Percentiles rank a stretch among this genome's conserved stretches.
Conservation (phyloP, 768 basidiomycete species). For the Collybia sp. region DNA sequence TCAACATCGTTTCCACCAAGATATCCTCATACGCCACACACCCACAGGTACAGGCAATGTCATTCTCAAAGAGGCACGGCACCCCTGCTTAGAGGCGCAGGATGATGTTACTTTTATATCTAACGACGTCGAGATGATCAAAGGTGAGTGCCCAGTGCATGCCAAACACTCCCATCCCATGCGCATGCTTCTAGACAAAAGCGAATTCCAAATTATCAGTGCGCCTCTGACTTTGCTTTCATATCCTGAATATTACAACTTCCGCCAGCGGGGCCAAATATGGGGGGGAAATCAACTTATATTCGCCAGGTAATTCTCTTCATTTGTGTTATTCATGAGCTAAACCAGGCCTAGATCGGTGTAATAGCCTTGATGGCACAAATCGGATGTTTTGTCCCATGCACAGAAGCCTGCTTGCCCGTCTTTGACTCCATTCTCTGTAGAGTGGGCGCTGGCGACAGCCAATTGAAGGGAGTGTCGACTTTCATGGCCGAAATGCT, state of each 20-base stretch:
- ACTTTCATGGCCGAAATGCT: slow-evolving; percentile 99
- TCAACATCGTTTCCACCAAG: not conserved
- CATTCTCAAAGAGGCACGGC: slow-evolving; percentile 79
- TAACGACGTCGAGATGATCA: slow-evolving; percentile 93
- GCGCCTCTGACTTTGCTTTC: slow-evolving; percentile 12
- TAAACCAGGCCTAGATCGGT: slow-evolving; percentile 49
- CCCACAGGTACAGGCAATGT: slow-evolving; percentile 71
- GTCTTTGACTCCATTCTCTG: slow-evolving; percentile 96
- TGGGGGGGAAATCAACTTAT: slow-evolving; percentile 98
- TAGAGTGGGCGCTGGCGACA: slow-evolving; percentile 95
- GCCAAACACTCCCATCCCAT: not conserved
- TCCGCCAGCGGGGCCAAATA: slow-evolving; percentile 85
- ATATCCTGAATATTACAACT: not conserved
- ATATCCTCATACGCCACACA: not conserved
- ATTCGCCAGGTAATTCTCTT: slow-evolving; percentile 68
- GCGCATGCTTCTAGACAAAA: slow-evolving; percentile 44
- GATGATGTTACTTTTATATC: slow-evolving; percentile 94
- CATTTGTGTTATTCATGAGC: not conserved
- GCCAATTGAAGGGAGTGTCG: slow-evolving; percentile 94
- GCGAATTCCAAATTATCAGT: slow-evolving; percentile 97
- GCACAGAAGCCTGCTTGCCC: slow-evolving; percentile 78
- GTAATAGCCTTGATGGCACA: slow-evolving; percentile 98
- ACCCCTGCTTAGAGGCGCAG: slow-evolving; percentile 95
- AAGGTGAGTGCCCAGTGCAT: slow-evolving; percentile 43
- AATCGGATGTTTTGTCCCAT: slow-evolving; percentile 93